phyloP scores from a whole-genome alignment of 2,329 filamentous ascomycete species.

The Pseudopithomyces maydicus region DNA sequence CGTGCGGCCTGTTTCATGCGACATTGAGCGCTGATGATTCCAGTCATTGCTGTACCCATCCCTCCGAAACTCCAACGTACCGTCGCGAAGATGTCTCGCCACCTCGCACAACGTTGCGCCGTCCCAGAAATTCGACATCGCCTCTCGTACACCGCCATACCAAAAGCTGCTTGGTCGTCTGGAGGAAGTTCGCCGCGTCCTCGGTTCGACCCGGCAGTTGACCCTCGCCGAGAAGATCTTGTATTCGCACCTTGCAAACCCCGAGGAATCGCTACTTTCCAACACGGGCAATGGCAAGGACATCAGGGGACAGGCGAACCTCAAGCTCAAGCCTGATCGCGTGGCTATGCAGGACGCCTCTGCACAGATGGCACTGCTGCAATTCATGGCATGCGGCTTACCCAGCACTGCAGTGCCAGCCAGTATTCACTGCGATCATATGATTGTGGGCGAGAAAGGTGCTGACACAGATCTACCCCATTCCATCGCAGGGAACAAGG shows the following conservation, averaged over 20 bases:
- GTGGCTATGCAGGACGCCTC: conserved; percentile 99
- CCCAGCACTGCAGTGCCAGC: conserved; percentile 89
- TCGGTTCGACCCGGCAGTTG: conserved; percentile 67
- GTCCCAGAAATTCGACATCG: conserved; percentile 44
- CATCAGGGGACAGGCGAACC: conserved; percentile 85
- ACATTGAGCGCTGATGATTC: conserved; percentile 1
- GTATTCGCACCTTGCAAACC: conserved; percentile 90
- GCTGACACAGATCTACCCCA: conserved; percentile 83
- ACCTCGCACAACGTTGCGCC: conserved; percentile 35
- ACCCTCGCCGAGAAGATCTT: conserved; percentile 98
- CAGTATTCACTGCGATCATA: conserved; percentile 97
- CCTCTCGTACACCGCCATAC: conserved; percentile 75
- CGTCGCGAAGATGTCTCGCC: conserved; percentile 36
- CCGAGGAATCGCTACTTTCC: conserved; percentile 83
- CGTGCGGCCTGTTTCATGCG: not conserved
- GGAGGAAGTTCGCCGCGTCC: conserved; percentile 72
- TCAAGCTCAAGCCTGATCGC: conserved; percentile 95
- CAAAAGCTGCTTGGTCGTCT: conserved; percentile 79
- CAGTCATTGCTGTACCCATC: conserved; percentile 33
- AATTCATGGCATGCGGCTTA: conserved; percentile 97
- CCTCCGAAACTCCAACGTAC: conserved; percentile 18
- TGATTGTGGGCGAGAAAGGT: conserved; percentile 94
- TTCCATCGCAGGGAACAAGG: conserved; percentile 89
- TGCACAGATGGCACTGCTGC: conserved; percentile 95
- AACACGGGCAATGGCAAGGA: conserved; percentile 82